These are phyloP conservation scores for Chamaecyparis obtusa DNA, from an alignment of 75 land plant species.

Conservation along the genomic window DNA sequence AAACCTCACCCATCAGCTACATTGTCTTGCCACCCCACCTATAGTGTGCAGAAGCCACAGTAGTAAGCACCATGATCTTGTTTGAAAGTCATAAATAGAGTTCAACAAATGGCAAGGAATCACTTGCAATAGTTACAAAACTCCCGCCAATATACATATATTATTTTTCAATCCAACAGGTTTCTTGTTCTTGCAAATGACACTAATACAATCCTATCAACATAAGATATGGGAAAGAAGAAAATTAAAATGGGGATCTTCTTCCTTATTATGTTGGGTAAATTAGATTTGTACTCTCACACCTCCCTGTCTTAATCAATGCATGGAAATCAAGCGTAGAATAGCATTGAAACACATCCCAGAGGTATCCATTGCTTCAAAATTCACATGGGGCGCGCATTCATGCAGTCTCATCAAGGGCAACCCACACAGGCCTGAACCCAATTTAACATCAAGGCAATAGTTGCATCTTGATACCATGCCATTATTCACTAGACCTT, in stretches of 20 bases:
- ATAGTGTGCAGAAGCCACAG: not conserved
- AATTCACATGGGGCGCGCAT: not conserved
- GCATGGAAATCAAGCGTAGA: not conserved
- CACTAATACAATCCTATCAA: not conserved
- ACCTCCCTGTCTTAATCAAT: not conserved
- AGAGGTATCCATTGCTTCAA: not conserved
- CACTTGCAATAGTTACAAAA: not conserved
- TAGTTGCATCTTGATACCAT: not conserved
- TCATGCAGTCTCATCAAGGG: not conserved
- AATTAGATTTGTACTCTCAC: not conserved
- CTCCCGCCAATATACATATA: too few species aligned
- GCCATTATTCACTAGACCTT: not conserved
- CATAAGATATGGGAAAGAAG: not conserved
- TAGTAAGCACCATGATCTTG: not conserved
- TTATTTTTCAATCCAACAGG: not conserved
- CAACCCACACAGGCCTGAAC: not conserved
- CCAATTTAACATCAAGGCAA: not conserved
- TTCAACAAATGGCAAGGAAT: not conserved
- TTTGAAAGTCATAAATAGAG: not conserved
- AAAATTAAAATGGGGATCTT: not conserved
- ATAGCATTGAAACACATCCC: not conserved
- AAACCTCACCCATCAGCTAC: not conserved
- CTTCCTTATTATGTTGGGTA: not conserved
- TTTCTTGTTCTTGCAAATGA: not conserved
- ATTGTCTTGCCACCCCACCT: not conserved